phyloP scores from a whole-genome alignment of 2,329 filamentous ascomycete genomes.

The Diaporthe sp. region DNA sequence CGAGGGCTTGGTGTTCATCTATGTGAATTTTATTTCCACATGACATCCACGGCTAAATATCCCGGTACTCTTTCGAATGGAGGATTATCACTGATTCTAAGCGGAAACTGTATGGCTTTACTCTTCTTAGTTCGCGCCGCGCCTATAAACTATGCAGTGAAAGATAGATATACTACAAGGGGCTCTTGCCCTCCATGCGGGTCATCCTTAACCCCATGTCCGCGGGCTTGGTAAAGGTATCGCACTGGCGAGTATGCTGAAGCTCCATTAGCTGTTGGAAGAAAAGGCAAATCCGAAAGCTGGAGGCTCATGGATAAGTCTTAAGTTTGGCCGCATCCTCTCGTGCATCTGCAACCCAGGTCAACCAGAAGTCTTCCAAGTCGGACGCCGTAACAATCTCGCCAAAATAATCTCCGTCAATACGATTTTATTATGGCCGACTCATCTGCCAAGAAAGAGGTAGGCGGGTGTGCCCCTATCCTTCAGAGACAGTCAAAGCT shows the following conservation, averaged over 20 bases:
- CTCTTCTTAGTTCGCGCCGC: neutral
- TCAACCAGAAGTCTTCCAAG: neutral
- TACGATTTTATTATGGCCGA: neutral
- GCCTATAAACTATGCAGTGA: neutral
- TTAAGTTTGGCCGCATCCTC: slow-evolving; percentile 9
- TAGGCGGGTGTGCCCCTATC: neutral
- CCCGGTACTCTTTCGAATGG: neutral
- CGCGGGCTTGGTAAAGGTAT: neutral
- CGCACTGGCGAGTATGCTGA: neutral
- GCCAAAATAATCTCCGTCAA: neutral
- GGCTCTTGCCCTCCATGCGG: neutral
- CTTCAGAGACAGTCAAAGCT: neutral
- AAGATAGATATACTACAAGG: neutral
- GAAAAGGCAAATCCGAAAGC: slow-evolving; percentile 7
- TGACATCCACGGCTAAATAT: neutral
- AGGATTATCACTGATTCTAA: neutral
- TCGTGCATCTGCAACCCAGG: neutral
- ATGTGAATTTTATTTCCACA: neutral
- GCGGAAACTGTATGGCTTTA: neutral
- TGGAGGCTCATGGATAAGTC: neutral
- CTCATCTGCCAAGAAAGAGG: slow-evolving; percentile 11
- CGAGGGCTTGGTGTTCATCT: neutral
- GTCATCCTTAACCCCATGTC: neutral
- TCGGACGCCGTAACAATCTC: neutral
- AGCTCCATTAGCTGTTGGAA: neutral